phyloP scores from a whole-genome alignment of 2,329 filamentous ascomycete genomes.

The Aspergillaceae sp. region DNA sequence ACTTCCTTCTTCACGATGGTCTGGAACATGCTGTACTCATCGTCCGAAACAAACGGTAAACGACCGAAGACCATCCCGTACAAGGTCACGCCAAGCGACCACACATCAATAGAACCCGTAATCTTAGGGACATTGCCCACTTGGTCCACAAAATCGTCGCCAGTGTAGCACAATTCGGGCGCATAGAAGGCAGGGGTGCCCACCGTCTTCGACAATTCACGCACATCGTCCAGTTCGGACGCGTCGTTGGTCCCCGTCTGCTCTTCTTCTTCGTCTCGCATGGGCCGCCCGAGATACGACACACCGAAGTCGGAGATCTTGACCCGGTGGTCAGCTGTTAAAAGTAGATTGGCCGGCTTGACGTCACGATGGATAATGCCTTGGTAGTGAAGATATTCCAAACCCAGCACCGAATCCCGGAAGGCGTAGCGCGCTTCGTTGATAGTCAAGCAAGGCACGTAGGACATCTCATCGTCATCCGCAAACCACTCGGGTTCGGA shows the following conservation, averaged over 20 bases:
- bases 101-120: slow-evolving; percentile 90
- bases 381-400: slow-evolving; percentile 88
- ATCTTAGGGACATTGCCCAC: slow-evolving; percentile 59
- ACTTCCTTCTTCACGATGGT: slow-evolving; percentile 89
- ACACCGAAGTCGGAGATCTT: slow-evolving; percentile 99
- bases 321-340: slow-evolving; percentile 73
- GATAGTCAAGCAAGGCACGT: slow-evolving; percentile 87
- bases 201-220: slow-evolving; percentile 95
- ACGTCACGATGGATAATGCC: slow-evolving; percentile 79
- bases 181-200: slow-evolving; percentile 97
- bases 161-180: slow-evolving; percentile 88
- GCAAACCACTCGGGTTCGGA: slow-evolving; percentile 37
- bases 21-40: slow-evolving; percentile 84
- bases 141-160: slow-evolving; percentile 49
- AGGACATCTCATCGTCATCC: slow-evolving; percentile 74
- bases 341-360: slow-evolving; percentile 82
- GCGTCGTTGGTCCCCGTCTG: slow-evolving; percentile 68
- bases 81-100: slow-evolving; percentile 91
- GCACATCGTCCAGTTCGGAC: slow-evolving; percentile 79
- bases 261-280: slow-evolving; percentile 72
- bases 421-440: slow-evolving; percentile 76
- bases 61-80: slow-evolving; percentile 93
- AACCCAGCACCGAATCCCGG: slow-evolving; percentile 80
- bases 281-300: slow-evolving; percentile 86
- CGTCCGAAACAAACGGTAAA: slow-evolving; percentile 84